Percentiles rank a stretch among this genome's conserved stretches.
Conservation (phyloP, 495 filamentous ascomycete species). For the Apiosordaria backusii region DNA sequence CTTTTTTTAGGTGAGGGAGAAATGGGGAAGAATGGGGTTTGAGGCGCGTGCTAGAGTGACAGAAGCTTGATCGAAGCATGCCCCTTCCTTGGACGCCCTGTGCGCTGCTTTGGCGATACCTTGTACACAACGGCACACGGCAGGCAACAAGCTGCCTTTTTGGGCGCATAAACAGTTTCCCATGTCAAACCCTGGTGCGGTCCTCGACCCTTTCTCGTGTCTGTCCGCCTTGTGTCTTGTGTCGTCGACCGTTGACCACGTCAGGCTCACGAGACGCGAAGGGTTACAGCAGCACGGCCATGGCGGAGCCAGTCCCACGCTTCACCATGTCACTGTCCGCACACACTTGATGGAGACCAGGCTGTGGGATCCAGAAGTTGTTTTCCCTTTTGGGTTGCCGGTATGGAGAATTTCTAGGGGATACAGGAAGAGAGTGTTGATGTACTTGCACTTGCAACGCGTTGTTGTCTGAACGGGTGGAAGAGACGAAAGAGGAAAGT, state of each 20-base stretch:
- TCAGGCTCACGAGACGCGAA: slow-evolving; percentile 27
- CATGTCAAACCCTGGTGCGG: slow-evolving; percentile 4
- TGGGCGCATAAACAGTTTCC: slow-evolving; percentile 1
- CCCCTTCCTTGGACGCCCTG: background rate
- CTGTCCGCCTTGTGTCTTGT: background rate
- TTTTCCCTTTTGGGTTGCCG: background rate
- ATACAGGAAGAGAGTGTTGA: background rate
- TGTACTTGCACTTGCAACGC: background rate
- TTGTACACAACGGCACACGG: background rate
- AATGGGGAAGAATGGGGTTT: background rate
- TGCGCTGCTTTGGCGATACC: background rate
- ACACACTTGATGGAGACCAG: background rate
- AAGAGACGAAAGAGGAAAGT: background rate
- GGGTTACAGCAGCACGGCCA: slow-evolving; percentile 18
- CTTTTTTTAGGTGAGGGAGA: background rate
- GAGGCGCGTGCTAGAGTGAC: background rate
- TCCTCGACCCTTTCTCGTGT: background rate
- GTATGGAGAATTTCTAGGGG: background rate
- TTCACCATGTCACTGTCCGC: slow-evolving; percentile 9
- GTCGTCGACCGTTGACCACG: slow-evolving; percentile 7
- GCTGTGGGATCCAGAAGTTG: no score
- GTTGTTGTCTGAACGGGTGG: background rate
- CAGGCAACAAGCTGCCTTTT: background rate
- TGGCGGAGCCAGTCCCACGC: slow-evolving; percentile 19
- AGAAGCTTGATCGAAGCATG: slow-evolving; percentile 9